phyloP scores from a whole-genome alignment of 495 filamentous ascomycete genomes.

The Neurospora sp. region DNA sequence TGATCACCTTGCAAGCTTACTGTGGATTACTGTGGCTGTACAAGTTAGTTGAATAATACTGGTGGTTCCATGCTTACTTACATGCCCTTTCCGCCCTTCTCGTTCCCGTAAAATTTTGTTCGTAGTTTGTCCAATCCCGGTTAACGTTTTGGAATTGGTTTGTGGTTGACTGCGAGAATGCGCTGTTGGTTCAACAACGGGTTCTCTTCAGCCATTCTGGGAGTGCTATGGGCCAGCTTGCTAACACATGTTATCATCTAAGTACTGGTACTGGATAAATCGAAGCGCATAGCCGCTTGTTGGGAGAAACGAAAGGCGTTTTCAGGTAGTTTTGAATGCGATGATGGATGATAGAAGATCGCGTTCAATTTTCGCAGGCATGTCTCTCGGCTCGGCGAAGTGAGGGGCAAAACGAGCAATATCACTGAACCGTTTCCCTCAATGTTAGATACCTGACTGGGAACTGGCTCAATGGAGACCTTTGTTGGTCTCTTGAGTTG shows the following conservation, averaged over 20 bases:
- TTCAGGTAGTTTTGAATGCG: background rate
- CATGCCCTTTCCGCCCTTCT: background rate
- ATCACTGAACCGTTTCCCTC: background rate
- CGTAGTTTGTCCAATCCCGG: background rate
- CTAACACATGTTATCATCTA: background rate
- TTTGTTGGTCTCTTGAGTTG: background rate
- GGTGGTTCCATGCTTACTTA: background rate
- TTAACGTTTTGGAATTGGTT: background rate
- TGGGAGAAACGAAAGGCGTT: background rate
- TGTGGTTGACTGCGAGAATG: background rate
- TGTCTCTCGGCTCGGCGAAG: background rate
- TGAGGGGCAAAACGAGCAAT: background rate
- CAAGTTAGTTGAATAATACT: background rate
- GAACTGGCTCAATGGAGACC: background rate
- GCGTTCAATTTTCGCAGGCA: background rate
- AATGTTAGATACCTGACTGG: background rate
- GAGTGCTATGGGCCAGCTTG: background rate
- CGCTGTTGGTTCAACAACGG: background rate
- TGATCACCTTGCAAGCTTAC: background rate
- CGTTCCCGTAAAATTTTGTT: background rate
- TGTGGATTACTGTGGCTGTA: background rate
- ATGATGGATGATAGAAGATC: background rate
- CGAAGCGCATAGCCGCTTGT: background rate
- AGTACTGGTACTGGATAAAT: background rate
- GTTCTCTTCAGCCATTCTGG: background rate